Base-by-base conservation (phyloP, 176 grass and related monocot species). In the Juncus inflexus region DNA sequence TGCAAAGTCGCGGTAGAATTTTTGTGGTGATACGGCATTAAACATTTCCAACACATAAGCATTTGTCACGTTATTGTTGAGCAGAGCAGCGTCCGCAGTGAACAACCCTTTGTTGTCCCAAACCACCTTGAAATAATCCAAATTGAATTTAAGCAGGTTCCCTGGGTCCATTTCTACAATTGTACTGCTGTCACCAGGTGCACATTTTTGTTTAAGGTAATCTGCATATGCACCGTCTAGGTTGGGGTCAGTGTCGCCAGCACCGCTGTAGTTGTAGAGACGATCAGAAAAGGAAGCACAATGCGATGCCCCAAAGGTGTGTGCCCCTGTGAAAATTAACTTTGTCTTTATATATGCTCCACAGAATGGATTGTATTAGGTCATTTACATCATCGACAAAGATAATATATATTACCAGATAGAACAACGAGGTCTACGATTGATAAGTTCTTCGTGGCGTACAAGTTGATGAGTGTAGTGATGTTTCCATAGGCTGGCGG, bases 251-350 rank as follows among this genome's bases (percentile, higher is more conserved):
- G 66, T 13, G 28, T 40, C 55, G 19, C 77, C 68, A 4, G 37
- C 71, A 2, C 60, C 60, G 2, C 61, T 60, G 7, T 19, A 66
- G 35, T 83, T 77, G 76, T 88, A 88, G 14, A 94, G 67, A 55
- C 84, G 40, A 0, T 63, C 63, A 4, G 59, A 79, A 37, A 88
- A 64, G 52, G 79, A 80, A 37, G n/a, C 11, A 62, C 84, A 94
- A 73, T 75, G 72, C 0, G 77, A 66, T 0, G 55, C 4, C 49
- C 83, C 88, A 39, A 91, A 74, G 7, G 79, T 78, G 74, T 91
- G 88, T 4, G 80, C 88, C 19, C 77, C 77, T 79, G 68, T 42
- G 50, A 55, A 40, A 14, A 62, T 47, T 5, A 47, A 47, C 4
- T 47, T 47, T 47, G 9, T 47, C 43, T 47, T 47, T 61, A 5